These are phyloP conservation scores for Paracorniculantispora psalliotae DNA, from an alignment of 2,329 filamentous ascomycete species.

Conservation along the genomic window DNA sequence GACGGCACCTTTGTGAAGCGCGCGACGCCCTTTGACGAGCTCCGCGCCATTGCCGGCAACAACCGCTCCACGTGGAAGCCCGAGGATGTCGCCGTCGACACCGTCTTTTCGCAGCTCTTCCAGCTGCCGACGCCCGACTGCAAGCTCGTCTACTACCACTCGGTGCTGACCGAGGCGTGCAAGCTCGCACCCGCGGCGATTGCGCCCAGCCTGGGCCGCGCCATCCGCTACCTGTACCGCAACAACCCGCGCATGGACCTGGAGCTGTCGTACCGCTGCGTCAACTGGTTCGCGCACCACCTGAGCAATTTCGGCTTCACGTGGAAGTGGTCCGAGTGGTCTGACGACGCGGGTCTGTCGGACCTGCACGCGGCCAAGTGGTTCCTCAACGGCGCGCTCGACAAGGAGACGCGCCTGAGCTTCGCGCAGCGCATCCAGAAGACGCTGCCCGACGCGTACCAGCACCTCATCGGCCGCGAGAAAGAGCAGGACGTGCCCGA, in stretches of 20 bases:
- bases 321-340: conserved; percentile 99
- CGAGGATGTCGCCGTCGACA: conserved; percentile 95
- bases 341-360: conserved; percentile 74
- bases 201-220: conserved; percentile 85
- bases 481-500: conserved; percentile 95
- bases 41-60: conserved; percentile 62
- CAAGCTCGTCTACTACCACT: conserved; percentile 95
- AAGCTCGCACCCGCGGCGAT: conserved; percentile 96
- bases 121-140: conserved; percentile 83
- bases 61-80: conserved; percentile 86
- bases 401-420: conserved; percentile 94
- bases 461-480: conserved; percentile 72
- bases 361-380: conserved; percentile 83
- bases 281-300: conserved; percentile 98
- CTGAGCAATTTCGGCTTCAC: conserved; percentile 98
- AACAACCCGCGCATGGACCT: conserved; percentile 79
- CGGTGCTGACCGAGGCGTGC: conserved; percentile 89
- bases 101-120: conserved; percentile 92
- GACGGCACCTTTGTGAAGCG: conserved; percentile 88
- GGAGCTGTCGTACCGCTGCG: conserved; percentile 78
- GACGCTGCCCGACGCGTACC: conserved; percentile 80
- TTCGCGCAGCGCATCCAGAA: conserved; percentile 96
- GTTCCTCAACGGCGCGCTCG: conserved; percentile 83
- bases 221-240: conserved; percentile 86
- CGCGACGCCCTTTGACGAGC: conserved; percentile 85